Evolutionary conservation across 108 stramenopile genomes (phyloP).

Genomic region (Cylindrotheca closterium): DNA sequence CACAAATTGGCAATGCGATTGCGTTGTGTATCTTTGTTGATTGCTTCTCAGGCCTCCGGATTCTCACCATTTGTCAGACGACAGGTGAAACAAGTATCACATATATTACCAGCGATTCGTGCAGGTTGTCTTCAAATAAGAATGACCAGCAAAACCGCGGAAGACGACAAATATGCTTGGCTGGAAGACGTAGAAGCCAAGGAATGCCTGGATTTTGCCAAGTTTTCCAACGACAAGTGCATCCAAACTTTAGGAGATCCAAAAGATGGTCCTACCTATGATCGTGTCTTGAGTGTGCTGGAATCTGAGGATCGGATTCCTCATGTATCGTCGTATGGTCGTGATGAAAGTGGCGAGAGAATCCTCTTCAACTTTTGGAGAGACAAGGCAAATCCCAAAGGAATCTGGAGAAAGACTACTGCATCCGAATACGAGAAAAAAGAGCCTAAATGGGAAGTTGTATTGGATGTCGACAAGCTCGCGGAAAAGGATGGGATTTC

Average conservation of each 20-base stretch:
- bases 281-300: constrained; percentile 53
- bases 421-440: constrained; percentile 56
- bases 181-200: constrained; percentile 83
- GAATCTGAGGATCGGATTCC: constrained; percentile 77
- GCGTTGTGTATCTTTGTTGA: neutral
- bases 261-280: constrained; percentile 42
- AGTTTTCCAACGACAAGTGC: constrained; percentile 67
- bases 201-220: constrained; percentile 71
- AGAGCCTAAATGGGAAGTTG: constrained; percentile 71
- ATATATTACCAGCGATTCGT: too few species aligned
- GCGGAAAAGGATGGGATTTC: constrained; percentile 63
- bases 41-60: neutral
- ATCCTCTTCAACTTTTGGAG: constrained; percentile 80
- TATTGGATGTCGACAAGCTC: constrained; percentile 86
- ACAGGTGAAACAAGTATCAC: neutral
- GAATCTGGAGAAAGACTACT: constrained; percentile 82
- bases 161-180: constrained; percentile 74
- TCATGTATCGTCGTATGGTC: constrained; percentile 49
- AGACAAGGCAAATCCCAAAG: constrained; percentile 74
- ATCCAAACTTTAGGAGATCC: constrained; percentile 66
- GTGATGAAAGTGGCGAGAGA: constrained; percentile 50
- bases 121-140: too few species aligned
- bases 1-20: neutral
- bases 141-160: constrained; percentile 7
- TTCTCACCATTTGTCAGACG: neutral